Evolutionary conservation across 2,329 filamentous ascomycete genomes (phyloP), one percentile per base, ranked within the genome.

Genomic region (Ustulina deusta): DNA sequence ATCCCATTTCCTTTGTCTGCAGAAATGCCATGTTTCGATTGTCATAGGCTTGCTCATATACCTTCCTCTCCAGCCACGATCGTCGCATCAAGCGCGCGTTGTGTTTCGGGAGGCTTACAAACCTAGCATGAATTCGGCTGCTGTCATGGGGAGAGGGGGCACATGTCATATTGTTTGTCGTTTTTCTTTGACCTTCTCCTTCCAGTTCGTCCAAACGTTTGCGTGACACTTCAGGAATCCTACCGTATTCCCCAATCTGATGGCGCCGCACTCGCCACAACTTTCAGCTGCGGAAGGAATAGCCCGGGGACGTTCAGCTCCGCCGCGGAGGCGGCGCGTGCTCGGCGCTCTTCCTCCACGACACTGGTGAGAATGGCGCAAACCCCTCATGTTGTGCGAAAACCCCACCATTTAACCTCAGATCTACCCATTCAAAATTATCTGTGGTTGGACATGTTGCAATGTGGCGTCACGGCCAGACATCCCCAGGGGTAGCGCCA

Each of bases 31-130:
- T 48, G 42, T 62, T 52, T 51, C 36, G 44, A 54, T 51, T 22
- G 40, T 56, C 48, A 57, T 65, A 59, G 36, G 34, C 22, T 9
- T 20, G 27, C 38, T 42, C 9, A 49, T 55, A 61, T 64, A 67
- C 68, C 61, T 65, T 64, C 64, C 64, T 62, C 17, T 65, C 52
- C 61, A 17, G 61, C 61, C 7, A 11, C 17, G 32, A 40, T 46
- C 34, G 68, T 65, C 68, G 65, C 68, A 68, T 63, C 60, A 61
- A 40, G 34, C 67, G 67, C 59, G 55, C 34, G 32, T 48, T 32
- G 10, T 38, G 60, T 69, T 63, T 67, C 57, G 61, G 25, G 13
- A 4, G 32, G 40, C 54, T 56, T 34, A 59, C 38, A 58, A 61
- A 29, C 51, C 32, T 20, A 40, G 22, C 22, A 52, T 52, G 20